These are phyloP conservation scores for Primulina tabacum DNA, from an alignment of 257 asterid species.

Conservation along the genomic window DNA sequence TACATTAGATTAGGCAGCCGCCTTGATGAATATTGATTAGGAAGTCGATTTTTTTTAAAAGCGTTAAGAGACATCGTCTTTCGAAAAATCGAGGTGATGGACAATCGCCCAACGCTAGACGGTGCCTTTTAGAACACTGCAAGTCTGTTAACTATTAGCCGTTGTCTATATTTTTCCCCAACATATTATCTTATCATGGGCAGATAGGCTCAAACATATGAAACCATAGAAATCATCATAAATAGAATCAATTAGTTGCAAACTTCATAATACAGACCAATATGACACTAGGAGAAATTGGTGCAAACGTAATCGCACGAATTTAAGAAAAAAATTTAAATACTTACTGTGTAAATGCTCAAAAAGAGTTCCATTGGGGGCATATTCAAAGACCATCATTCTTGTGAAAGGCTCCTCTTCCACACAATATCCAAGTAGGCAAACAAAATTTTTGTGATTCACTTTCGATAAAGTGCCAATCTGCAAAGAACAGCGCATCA, in stretches of 20 bases:
- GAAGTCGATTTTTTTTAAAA: too few species aligned
- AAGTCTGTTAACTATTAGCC: too few species aligned
- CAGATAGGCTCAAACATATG: too few species aligned
- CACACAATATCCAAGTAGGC: slow-evolving; percentile 73
- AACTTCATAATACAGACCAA: neutral
- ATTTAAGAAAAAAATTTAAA: slow-evolving; percentile 3
- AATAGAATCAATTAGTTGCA: neutral
- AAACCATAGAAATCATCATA: neutral
- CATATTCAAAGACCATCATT: slow-evolving; percentile 88
- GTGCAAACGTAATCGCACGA: neutral
- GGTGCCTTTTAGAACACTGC: too few species aligned
- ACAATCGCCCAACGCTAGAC: too few species aligned
- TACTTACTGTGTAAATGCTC: slow-evolving; percentile 88
- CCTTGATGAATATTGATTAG: too few species aligned
- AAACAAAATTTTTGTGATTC: slow-evolving; percentile 80
- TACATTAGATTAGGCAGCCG: too few species aligned
- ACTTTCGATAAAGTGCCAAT: slow-evolving; percentile 66
- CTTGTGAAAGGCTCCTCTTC: slow-evolving; percentile 82
- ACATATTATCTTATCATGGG: too few species aligned
- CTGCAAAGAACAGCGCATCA: slow-evolving; percentile 32
- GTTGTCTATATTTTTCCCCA: too few species aligned
- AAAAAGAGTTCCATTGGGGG: slow-evolving; percentile 89
- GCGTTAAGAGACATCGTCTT: too few species aligned
- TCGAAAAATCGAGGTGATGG: too few species aligned
- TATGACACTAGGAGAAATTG: too few species aligned